Percentiles rank a stretch among this genome's conserved stretches.
These are phyloP conservation scores for Eimeria zaria DNA, from an alignment of 169 alveolate genomes.

Conservation along the genomic window DNA sequence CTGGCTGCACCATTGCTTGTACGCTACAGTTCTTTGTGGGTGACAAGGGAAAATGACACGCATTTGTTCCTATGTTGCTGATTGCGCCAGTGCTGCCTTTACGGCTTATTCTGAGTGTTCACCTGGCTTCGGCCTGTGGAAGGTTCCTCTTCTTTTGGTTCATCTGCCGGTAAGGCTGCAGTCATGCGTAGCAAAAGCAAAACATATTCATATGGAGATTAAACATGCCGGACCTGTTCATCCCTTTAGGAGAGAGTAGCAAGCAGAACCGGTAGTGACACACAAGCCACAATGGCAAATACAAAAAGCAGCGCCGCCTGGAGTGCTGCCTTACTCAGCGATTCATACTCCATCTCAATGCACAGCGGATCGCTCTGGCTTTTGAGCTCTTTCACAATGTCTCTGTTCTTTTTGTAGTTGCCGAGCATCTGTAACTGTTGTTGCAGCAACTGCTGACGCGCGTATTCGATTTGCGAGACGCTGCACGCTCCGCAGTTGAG, in stretches of 20 bases:
- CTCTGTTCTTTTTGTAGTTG: not conserved
- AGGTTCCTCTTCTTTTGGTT: not conserved
- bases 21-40: not conserved
- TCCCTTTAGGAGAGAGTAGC: not conserved
- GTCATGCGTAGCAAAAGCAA: not conserved
- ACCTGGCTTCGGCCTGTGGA: not conserved
- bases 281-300: not conserved
- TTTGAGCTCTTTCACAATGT: slow-evolving; percentile 11
- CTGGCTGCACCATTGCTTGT: not conserved
- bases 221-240: not conserved
- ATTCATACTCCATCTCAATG: not conserved
- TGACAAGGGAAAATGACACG: not conserved
- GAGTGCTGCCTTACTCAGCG: slow-evolving; percentile 19
- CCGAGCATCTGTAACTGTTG: slow-evolving; percentile 51
- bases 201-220: not conserved
- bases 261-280: not conserved
- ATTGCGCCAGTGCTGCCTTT: not conserved
- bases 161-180: slow-evolving; percentile 2
- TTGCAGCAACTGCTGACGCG: slow-evolving; percentile 74
- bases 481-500: slow-evolving; percentile 82
- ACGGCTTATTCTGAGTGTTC: not conserved
- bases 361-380: slow-evolving; percentile 62
- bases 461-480: slow-evolving; percentile 66
- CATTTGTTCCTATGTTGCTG: not conserved
- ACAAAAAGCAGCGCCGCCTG: not conserved